Percentiles rank a stretch among this genome's conserved stretches.
phyloP scores from a whole-genome alignment of 345 rosid genomes.

The Brassica nigra region DNA sequence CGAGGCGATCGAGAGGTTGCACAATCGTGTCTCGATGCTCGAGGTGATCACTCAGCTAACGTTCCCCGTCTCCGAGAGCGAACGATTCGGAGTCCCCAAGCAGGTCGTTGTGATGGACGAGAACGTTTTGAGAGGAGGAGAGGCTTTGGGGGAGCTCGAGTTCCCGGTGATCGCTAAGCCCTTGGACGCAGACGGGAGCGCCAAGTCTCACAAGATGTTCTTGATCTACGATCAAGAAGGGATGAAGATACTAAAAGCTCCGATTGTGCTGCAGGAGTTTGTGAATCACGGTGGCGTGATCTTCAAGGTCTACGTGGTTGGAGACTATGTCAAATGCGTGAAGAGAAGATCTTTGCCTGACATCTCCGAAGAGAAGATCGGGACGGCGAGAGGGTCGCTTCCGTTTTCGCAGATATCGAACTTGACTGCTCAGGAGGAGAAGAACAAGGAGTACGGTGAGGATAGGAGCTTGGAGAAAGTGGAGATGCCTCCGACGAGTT shows the following conservation, averaged over 20 bases:
- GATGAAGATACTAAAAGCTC: conserved; percentile 42
- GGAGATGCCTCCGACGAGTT: conserved; percentile 56
- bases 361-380: conserved; percentile 50
- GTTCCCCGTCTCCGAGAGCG: conserved; percentile 26
- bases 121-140: conserved; percentile 23
- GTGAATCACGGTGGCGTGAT: conserved; percentile 72
- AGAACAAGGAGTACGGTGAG: conserved; percentile 26
- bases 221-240: conserved; percentile 57
- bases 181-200: conserved; percentile 54
- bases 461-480: conserved; percentile 44
- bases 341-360: conserved; percentile 61
- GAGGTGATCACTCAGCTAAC: conserved; percentile 48
- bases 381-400: conserved; percentile 44
- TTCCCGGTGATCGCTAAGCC: conserved; percentile 67
- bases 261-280: conserved; percentile 65
- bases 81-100: conserved; percentile 42
- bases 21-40: conserved; percentile 59
- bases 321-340: conserved; percentile 48
- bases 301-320: conserved; percentile 66
- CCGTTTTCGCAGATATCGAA: conserved; percentile 67
- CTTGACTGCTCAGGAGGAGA: conserved; percentile 35
- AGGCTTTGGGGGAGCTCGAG: conserved; percentile 38
- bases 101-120: conserved; percentile 50
- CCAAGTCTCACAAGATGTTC: conserved; percentile 53
- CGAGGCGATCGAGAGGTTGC: conserved; percentile 47